Conservation (phyloP, 1,139 yeast species). For the Taiozyma sp. region DNA sequence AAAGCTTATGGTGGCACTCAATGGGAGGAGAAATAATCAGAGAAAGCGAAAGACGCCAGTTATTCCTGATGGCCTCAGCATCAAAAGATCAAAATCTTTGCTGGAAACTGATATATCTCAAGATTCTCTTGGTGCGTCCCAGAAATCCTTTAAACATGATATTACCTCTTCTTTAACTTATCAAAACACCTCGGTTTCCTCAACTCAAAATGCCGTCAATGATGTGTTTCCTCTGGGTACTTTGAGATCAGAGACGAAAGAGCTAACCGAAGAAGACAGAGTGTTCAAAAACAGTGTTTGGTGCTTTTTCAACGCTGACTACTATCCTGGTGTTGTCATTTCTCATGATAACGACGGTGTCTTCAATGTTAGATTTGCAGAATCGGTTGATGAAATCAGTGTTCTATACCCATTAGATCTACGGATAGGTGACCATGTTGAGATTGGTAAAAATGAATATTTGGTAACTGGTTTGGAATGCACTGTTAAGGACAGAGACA, state of each 20-base stretch:
- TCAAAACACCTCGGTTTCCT: not conserved
- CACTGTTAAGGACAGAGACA: constrained; percentile 15
- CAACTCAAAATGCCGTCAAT: not conserved
- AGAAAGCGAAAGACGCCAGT: not conserved
- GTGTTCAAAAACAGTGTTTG: constrained; percentile 28
- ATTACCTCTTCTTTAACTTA: not conserved
- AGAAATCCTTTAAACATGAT: not conserved
- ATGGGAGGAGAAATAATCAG: not conserved
- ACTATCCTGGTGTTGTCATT: constrained; percentile 30
- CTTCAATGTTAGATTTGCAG: constrained; percentile 20
- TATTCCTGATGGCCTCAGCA: not conserved
- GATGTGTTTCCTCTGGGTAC: not conserved
- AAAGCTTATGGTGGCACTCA: not conserved
- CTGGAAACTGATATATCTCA: not conserved
- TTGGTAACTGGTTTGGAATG: constrained; percentile 44
- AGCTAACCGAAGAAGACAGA: constrained; percentile 23
- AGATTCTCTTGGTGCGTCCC: not conserved
- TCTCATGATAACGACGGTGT: constrained; percentile 11
- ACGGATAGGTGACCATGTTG: constrained; percentile 37
- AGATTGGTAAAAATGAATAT: constrained; percentile 28
- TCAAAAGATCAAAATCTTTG: not conserved
- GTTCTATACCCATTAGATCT: constrained; percentile 31
- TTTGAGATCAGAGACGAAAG: constrained; percentile 4
- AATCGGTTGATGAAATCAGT: constrained; percentile 12
- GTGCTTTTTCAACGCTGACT: constrained; percentile 29